Base-by-base conservation (phyloP, 495 filamentous ascomycete species). In the Mytilinidion resinicola region DNA sequence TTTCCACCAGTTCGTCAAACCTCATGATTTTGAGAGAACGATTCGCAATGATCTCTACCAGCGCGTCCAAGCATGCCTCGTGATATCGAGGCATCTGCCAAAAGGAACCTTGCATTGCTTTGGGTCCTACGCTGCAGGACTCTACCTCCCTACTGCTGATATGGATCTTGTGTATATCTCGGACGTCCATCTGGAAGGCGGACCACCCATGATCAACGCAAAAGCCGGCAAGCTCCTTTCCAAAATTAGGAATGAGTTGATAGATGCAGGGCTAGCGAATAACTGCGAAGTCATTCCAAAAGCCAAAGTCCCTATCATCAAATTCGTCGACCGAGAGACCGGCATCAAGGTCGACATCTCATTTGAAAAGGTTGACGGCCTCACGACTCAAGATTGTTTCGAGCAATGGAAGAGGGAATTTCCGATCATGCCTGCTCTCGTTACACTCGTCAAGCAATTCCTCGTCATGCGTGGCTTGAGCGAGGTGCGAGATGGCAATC, bases 81-180 rank as follows among this genome's bases (percentile, higher is more conserved):
- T 74, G 37, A 30, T 3, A 2, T 72, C 53, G 17, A 71, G 74
- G 11, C 81, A 80, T 62, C 25, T 30, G 25, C 66, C 72, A 4
- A 78, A 81, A 39, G 78, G 82, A 20, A 75, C 84, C 39, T 70
- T 96, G 1, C 76, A 78, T 17, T 76, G 84, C 9, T 98, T 97
- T 72, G 93, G 93, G 14, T 97, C 93, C 0, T 98, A 90, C 64
- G 88, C 89, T 12, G 89, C 89, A 9, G 90, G 89, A 0, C 76
- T 96, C 11, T 97, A 96, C 67, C 80, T 98, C 4, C 93, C 93
- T 0, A 93, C 85, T 1, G 88, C 85, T 4, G 93, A 98, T 71
- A 91, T 98, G 78, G 93, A 98, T 70, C 74, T 97, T 36, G 92
- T 95, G 3, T 74, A 91, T n/a, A 77, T 91, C 36, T 93, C 91